A percentile compares a stretch with the other conserved stretches of the same genome.
Conservation (phyloP, 1,284 basidiomycete genomes). For the Lentinus polychrous region DNA sequence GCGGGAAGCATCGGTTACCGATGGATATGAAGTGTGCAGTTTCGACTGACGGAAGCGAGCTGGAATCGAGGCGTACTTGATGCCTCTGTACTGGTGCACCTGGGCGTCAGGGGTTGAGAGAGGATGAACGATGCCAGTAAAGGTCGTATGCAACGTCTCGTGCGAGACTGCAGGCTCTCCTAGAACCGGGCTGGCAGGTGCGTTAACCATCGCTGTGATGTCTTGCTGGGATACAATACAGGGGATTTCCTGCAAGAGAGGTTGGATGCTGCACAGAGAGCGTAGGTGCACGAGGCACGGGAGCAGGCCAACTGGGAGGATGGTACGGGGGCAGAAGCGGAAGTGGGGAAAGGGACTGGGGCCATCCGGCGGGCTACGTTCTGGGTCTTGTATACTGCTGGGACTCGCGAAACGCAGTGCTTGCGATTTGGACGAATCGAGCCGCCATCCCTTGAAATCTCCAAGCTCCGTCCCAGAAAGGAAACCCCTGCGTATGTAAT, state of each 20-base stretch:
- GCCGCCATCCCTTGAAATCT: not conserved
- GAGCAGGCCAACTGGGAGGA: not conserved
- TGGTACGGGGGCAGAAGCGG: constrained; percentile 1
- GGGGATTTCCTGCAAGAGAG: not conserved
- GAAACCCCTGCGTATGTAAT: constrained; percentile 5
- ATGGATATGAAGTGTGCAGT: constrained; percentile 48
- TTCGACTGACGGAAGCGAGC: constrained; percentile 67
- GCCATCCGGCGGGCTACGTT: not conserved
- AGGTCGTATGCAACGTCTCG: constrained; percentile 49
- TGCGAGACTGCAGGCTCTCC: constrained; percentile 39
- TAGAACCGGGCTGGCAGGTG: constrained; percentile 1
- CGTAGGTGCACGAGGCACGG: not conserved
- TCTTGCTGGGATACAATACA: not conserved
- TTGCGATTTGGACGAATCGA: not conserved
- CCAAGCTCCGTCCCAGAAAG: not conserved
- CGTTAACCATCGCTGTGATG: not conserved
- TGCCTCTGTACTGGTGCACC: constrained; percentile 67
- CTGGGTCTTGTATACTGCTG: not conserved
- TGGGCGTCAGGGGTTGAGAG: constrained; percentile 45
- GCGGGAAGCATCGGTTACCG: constrained; percentile 51
- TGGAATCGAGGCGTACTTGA: constrained; percentile 69
- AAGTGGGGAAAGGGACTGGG: not conserved
- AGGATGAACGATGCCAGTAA: constrained; percentile 54
- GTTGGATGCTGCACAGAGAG: not conserved
- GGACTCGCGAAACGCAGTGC: not conserved